Conservation (phyloP, 2,329 filamentous ascomycete species). For the Paraphoma chrysanthemicola region DNA sequence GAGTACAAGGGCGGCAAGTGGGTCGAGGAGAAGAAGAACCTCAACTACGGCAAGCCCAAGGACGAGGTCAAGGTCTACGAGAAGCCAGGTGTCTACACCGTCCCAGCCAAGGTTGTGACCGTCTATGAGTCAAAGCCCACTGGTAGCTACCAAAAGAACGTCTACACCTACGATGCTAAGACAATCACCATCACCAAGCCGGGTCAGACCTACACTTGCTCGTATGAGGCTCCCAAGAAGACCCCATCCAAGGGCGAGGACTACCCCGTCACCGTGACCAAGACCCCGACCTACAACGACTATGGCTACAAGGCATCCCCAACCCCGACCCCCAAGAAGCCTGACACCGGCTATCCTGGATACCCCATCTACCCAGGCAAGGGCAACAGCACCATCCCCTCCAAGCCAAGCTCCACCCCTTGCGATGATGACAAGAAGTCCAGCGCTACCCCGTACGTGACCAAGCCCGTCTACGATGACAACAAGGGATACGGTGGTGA, state of each 20-base stretch:
- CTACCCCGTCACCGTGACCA: conserved; percentile 8
- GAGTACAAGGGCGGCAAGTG: conserved; percentile 42
- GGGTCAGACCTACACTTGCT: conserved; percentile 37
- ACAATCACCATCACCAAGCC: conserved; percentile 44
- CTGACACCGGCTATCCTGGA: conserved; percentile 8
- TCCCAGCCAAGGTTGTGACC: conserved; percentile 35
- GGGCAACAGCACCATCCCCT: conserved; percentile 5
- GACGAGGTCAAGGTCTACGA: conserved; percentile 36
- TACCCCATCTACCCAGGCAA: conserved; percentile 4
- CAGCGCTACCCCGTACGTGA: not conserved
- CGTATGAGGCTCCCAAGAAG: conserved; percentile 28
- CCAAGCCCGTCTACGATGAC: conserved; percentile 1
- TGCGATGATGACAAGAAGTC: conserved; percentile 5
- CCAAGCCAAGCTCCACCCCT: conserved; percentile 2
- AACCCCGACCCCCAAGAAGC: conserved; percentile 12
- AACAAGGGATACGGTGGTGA: not conserved
- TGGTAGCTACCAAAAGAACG: conserved; percentile 29
- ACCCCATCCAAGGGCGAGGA: conserved; percentile 10
- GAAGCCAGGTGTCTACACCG: conserved; percentile 37
- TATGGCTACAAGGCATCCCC: conserved; percentile 13
- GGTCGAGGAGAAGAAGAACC: conserved; percentile 26
- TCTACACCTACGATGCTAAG: conserved; percentile 36
- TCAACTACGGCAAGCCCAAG: conserved; percentile 34
- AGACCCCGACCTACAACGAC: conserved; percentile 11
- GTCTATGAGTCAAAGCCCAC: conserved; percentile 29